Evolutionary conservation across 2,329 filamentous ascomycete species (phyloP).

Genomic region (Cercospora canescens): DNA sequence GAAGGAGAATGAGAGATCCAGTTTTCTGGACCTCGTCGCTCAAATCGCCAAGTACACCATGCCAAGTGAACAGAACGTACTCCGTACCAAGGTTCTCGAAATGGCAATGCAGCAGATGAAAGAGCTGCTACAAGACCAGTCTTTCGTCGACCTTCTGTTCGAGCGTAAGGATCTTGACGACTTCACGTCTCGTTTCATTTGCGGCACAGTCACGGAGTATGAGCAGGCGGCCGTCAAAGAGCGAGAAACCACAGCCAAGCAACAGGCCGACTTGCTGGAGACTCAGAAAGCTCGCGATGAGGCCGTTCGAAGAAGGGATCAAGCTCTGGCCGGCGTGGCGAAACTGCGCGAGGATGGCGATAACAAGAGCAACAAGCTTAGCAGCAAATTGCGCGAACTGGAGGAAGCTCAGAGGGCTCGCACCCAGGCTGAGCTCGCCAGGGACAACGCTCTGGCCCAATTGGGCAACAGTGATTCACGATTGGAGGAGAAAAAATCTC

Average conservation of each 20-base stretch:
- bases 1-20: not conserved
- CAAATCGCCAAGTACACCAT: not conserved
- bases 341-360: not conserved
- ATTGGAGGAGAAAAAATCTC: not conserved
- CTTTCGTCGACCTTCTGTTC: conserved; percentile 1
- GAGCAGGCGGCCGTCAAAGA: not conserved
- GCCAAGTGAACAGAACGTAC: not conserved
- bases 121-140: not conserved
- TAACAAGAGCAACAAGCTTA: not conserved
- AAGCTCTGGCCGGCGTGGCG: not conserved
- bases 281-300: not conserved
- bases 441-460: not conserved
- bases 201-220: not conserved
- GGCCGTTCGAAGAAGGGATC: not conserved
- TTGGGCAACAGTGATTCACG: not conserved
- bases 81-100: conserved; percentile 1
- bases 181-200: not conserved
- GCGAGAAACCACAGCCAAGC: too few species aligned
- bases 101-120: conserved; percentile 1
- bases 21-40: not conserved
- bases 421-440: not conserved
- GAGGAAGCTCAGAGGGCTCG: not conserved
- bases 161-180: not conserved
- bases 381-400: not conserved
- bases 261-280: not conserved